phyloP scores from a whole-genome alignment of 306 rosid species.

The Glycyrrhiza uralensis region DNA sequence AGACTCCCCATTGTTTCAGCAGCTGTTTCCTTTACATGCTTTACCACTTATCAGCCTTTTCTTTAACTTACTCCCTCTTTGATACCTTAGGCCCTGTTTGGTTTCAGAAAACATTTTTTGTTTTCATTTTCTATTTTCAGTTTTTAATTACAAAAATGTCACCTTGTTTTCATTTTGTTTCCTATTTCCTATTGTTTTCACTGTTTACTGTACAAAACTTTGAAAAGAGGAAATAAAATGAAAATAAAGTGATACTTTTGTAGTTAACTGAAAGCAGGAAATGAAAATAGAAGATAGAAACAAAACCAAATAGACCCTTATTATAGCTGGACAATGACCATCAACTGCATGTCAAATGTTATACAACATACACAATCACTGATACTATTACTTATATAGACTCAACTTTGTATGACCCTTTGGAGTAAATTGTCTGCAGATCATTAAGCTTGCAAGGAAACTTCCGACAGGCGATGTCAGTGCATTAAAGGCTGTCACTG shows the following conservation, averaged over 20 bases:
- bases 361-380: background rate
- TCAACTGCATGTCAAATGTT: background rate
- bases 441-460: constrained; percentile 83
- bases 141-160: too few relatives aligned
- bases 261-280: too few relatives aligned
- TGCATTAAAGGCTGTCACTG: constrained; percentile 40
- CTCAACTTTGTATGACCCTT: constrained; percentile 12
- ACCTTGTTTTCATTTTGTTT: too few relatives aligned
- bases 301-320: too few relatives aligned
- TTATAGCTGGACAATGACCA: background rate
- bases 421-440: constrained; percentile 46
- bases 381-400: background rate
- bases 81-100: too few relatives aligned
- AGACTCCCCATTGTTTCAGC: background rate
- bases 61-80: background rate
- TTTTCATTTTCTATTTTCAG: too few relatives aligned
- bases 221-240: too few relatives aligned
- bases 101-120: too few relatives aligned
- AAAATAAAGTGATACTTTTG: too few relatives aligned
- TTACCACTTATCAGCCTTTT: background rate
- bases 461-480: constrained; percentile 87
- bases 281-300: too few relatives aligned
- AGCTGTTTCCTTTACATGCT: background rate
- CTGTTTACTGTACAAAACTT: too few relatives aligned
- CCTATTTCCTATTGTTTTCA: too few relatives aligned